Evolutionary conservation across 164 flowering plant species (phyloP).

Genomic region (Taxillus chinensis): DNA sequence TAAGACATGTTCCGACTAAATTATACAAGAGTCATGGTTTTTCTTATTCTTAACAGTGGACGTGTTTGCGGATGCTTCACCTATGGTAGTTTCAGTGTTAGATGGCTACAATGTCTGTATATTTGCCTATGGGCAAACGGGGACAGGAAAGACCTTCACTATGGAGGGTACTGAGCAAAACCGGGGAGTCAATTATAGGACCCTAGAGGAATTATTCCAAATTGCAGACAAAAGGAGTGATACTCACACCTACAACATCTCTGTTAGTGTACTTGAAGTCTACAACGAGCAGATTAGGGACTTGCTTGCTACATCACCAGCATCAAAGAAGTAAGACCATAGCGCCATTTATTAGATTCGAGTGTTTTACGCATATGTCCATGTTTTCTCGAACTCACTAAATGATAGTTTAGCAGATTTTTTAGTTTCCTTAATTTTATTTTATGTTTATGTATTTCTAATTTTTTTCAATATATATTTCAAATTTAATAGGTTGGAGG

Average conservation of each 20-base stretch:
- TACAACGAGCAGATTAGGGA: conserved; percentile 91
- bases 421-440: too few species aligned
- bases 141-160: conserved; percentile 90
- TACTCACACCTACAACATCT: conserved; percentile 43
- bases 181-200: conserved; percentile 82
- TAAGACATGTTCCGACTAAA: background rate
- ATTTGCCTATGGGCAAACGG: conserved; percentile 94
- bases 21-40: conserved; percentile 1
- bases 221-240: conserved; percentile 54
- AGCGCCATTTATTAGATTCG: background rate
- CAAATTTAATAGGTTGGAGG: conserved; percentile 47
- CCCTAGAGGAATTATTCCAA: conserved; percentile 62
- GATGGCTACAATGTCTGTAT: conserved; percentile 95
- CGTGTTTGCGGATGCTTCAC: conserved; percentile 81
- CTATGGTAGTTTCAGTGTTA: conserved; percentile 71
- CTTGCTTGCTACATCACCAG: conserved; percentile 50
- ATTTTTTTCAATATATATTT: too few species aligned
- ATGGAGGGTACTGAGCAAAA: conserved; percentile 81
- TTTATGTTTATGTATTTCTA: too few species aligned
- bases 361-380: background rate
- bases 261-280: conserved; percentile 88
- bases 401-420: too few species aligned
- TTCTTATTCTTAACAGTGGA: conserved; percentile 38
- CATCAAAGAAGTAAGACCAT: conserved; percentile 52
- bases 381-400: background rate